Base-by-base conservation (phyloP, 1,284 basidiomycete genomes). In the Flammula alnicola region DNA sequence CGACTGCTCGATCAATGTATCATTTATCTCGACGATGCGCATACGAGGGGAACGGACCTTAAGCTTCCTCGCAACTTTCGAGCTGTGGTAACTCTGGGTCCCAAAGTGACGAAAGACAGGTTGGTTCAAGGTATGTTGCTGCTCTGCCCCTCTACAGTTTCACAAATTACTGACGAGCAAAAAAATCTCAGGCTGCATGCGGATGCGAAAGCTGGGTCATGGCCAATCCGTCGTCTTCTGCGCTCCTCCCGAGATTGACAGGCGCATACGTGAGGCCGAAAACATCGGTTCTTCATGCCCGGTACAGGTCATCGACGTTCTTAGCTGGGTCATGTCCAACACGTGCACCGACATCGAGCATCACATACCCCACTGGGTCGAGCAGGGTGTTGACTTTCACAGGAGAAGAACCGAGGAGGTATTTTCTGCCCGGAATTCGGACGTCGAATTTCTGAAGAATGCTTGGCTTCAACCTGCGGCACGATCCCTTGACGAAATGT, bases 1-100 rank as follows among this genome's bases (percentile, higher is more conserved):
- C 64, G 71, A 30, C 71, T 72, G 45, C 61, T 82, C 0, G 68
- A 73, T 12, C 64, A 69, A 52, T 80, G 78, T 26, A 52, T 80
- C 3, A 57, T 81, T 2, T 83, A 84, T 50, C 72, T 84, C 0
- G 81, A 83, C 35, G 81, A 84, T 55, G 76, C 76, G 1, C 80
- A 83, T 51, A 83, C 82, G 0, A 64, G 81, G 22, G 81, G 81
- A 5, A 82, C 79, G 0, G 80, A 83, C 56, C 63, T 83, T 12
- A 80, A 74, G 33, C 63, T 83, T 26, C 80, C 81, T 0, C 37
- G 14, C 1, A 51, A 67, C 16, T 69, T 66, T 38, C 69, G 76
- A 4, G 81, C 81, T 14, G 74, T 71, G 1, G 79, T 82, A 4
- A 83, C 79, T 0, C 58, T 83, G 1, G 81, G 80, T 0, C 75